phyloP scores from a whole-genome alignment of 345 rosid species.

The Corchorus olitorius region DNA sequence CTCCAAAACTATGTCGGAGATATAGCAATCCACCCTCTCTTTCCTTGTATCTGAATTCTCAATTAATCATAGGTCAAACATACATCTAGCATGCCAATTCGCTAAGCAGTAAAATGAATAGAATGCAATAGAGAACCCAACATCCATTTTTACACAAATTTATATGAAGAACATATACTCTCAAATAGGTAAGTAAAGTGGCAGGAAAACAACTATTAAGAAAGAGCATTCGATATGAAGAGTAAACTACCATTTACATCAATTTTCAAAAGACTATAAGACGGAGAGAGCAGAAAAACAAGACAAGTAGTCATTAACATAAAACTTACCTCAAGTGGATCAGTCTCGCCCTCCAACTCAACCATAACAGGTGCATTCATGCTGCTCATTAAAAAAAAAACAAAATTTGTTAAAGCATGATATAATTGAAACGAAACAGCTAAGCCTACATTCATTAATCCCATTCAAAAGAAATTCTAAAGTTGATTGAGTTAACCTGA shows the following conservation, averaged over 20 bases:
- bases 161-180: background rate
- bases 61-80: background rate
- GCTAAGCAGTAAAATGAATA: background rate
- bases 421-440: background rate
- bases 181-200: background rate
- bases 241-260: background rate
- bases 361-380: conserved; percentile 98
- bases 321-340: conserved; percentile 71
- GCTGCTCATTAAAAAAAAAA: conserved; percentile 45
- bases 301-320: background rate
- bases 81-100: background rate
- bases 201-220: background rate
- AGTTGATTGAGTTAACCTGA: conserved; percentile 48
- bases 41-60: background rate
- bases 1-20: background rate
- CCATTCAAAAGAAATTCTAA: background rate
- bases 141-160: background rate
- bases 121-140: background rate
- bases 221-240: background rate
- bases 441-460: background rate
- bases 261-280: background rate
- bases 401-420: background rate
- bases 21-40: background rate
- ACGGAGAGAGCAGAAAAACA: background rate
- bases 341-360: conserved; percentile 87